These are phyloP conservation scores for Carex cristatella DNA, from an alignment of 176 grass and related monocot species.

Conservation along the genomic window DNA sequence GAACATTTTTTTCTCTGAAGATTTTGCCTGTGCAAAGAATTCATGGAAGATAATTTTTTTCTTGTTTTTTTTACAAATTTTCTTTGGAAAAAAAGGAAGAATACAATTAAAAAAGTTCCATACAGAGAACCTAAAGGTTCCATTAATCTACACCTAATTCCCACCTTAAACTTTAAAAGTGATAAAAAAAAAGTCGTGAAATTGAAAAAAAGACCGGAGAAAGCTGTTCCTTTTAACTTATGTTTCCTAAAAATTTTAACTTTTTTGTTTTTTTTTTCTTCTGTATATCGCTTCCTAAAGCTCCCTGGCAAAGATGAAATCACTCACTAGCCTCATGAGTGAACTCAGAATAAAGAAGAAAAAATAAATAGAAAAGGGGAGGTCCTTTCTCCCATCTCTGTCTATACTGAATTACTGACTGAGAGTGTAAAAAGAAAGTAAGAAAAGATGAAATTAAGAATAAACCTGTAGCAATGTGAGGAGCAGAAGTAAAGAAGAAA, in stretches of 20 bases:
- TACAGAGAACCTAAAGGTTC: background rate
- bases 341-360: background rate
- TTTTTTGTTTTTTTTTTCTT: background rate
- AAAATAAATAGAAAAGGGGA: background rate
- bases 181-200: background rate
- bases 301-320: background rate
- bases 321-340: background rate
- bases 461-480: background rate
- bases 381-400: background rate
- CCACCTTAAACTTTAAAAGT: background rate
- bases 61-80: background rate
- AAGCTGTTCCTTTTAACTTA: background rate
- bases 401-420: background rate
- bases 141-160: background rate
- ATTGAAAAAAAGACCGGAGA: background rate
- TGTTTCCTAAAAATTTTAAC: background rate
- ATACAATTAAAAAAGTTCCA: background rate
- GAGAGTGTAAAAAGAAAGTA: background rate
- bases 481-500: background rate
- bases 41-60: background rate
- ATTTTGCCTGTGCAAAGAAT: background rate
- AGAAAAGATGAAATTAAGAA: background rate
- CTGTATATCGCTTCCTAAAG: background rate
- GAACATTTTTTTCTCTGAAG: background rate
- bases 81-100: background rate